Percentiles rank a stretch among this genome's conserved stretches.
Evolutionary conservation across 2,329 filamentous ascomycete genomes (phyloP).

Genomic region (Lecanicillium sp.): DNA sequence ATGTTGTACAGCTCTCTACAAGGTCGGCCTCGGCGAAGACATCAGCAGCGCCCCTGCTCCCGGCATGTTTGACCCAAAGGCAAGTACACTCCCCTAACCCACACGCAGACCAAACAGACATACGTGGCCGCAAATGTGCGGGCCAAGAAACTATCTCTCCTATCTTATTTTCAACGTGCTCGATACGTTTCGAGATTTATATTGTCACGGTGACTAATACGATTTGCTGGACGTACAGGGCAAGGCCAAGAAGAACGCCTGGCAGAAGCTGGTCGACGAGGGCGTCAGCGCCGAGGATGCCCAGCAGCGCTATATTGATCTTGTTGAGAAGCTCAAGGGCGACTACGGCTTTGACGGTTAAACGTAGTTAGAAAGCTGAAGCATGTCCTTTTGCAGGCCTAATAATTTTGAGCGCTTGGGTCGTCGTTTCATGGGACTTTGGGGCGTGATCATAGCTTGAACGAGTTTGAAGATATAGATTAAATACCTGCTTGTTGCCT

Average conservation of each 20-base stretch:
- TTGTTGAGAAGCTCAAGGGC: slow-evolving; percentile 63
- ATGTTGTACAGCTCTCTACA: slow-evolving; percentile 42
- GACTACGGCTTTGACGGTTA: slow-evolving; percentile 56
- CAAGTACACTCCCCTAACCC: slow-evolving; percentile 18
- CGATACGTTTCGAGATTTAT: no score
- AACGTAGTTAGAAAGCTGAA: slow-evolving; percentile 29
- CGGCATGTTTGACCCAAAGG: slow-evolving; percentile 65
- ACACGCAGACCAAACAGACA: neutral
- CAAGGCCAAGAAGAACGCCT: slow-evolving; percentile 74
- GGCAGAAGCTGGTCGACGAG: slow-evolving; percentile 62
- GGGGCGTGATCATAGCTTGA: no score
- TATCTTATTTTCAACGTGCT: no score
- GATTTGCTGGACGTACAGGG: slow-evolving; percentile 35
- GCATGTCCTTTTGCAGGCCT: no score
- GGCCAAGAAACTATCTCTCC: neutral
- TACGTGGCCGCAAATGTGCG: no score
- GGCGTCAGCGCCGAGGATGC: slow-evolving; percentile 56
- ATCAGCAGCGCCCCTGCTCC: slow-evolving; percentile 47
- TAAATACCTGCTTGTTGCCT: no score
- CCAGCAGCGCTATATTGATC: slow-evolving; percentile 66
- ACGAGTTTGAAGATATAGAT: no score
- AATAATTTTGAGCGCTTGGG: no score
- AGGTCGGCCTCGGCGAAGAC: slow-evolving; percentile 49
- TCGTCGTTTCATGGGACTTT: no score
- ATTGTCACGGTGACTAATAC: slow-evolving; percentile 2